phyloP scores from a whole-genome alignment of 2,329 filamentous ascomycete genomes.

The Sclerotinia nivalis region DNA sequence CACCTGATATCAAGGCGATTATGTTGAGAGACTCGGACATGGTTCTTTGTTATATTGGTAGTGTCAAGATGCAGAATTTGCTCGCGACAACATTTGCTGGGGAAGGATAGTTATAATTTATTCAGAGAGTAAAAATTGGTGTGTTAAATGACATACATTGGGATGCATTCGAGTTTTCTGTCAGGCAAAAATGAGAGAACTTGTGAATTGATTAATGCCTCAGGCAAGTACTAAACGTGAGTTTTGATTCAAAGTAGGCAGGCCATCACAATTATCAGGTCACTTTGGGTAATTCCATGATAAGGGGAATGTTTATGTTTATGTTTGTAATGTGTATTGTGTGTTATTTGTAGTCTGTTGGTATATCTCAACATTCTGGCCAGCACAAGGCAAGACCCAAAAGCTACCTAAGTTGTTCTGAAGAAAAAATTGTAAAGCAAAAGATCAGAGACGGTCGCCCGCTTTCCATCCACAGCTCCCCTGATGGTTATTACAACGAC shows the following conservation, averaged over 20 bases:
- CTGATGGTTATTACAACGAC: slow-evolving; percentile 40
- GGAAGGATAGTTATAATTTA: background rate
- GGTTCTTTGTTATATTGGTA: slow-evolving; percentile 22
- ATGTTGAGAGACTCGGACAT: slow-evolving; percentile 65
- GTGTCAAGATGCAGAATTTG: slow-evolving; percentile 5
- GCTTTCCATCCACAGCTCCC: slow-evolving; percentile 32
- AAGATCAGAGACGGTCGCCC: slow-evolving; percentile 37
- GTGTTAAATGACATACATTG: background rate
- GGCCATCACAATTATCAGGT: background rate
- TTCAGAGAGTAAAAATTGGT: too few relatives aligned
- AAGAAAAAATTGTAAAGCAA: slow-evolving; percentile 30
- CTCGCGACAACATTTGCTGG: background rate
- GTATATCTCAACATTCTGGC: slow-evolving; percentile 30
- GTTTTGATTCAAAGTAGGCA: background rate
- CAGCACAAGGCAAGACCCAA: slow-evolving; percentile 33
- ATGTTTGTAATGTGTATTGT: slow-evolving; percentile 15
- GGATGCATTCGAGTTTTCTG: background rate
- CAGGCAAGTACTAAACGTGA: background rate
- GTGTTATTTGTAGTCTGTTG: slow-evolving; percentile 23
- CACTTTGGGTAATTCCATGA: slow-evolving; percentile 9
- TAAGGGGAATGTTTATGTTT: slow-evolving; percentile 20
- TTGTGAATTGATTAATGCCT: background rate
- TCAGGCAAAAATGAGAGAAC: background rate
- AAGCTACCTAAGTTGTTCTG: slow-evolving; percentile 24
- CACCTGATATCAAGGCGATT: slow-evolving; percentile 90